Evolutionary conservation across 2,329 filamentous ascomycete genomes (phyloP).

Genomic region (Talaromyces marneffei): DNA sequence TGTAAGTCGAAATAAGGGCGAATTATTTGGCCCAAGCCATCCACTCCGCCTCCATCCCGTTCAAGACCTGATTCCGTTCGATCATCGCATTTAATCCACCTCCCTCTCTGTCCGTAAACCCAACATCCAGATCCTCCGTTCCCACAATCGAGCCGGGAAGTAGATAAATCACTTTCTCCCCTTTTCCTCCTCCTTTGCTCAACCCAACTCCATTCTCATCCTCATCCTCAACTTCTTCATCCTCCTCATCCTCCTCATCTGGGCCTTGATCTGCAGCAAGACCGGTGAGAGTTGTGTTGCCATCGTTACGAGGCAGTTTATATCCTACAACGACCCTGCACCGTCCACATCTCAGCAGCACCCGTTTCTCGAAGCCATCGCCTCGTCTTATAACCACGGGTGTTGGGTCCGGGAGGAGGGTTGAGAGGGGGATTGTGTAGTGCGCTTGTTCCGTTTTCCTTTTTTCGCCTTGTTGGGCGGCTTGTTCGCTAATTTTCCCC

Average conservation of each 20-base stretch:
- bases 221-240: slow-evolving; percentile 10
- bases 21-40: slow-evolving; percentile 21
- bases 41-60: slow-evolving; percentile 32
- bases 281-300: not conserved
- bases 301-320: slow-evolving; percentile 48
- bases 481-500: too few relatives aligned
- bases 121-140: slow-evolving; percentile 50
- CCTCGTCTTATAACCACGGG: slow-evolving; percentile 50
- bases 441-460: slow-evolving; percentile 20
- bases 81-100: slow-evolving; percentile 8
- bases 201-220: slow-evolving; percentile 17
- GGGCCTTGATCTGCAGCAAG: not conserved
- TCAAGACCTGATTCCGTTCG: not conserved
- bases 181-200: slow-evolving; percentile 28
- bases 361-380: slow-evolving; percentile 64
- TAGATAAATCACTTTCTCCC: slow-evolving; percentile 51
- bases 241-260: slow-evolving; percentile 18
- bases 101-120: slow-evolving; percentile 17
- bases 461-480: not conserved
- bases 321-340: slow-evolving; percentile 60
- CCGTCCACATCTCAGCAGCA: slow-evolving; percentile 53
- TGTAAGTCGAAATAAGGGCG: too few relatives aligned
- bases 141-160: slow-evolving; percentile 55
- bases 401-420: slow-evolving; percentile 43
- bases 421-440: slow-evolving; percentile 49